Evolutionary conservation across 2,329 filamentous ascomycete species (phyloP), one percentile per base, ranked within the genome.

Genomic region (Aspergillus hortae): DNA sequence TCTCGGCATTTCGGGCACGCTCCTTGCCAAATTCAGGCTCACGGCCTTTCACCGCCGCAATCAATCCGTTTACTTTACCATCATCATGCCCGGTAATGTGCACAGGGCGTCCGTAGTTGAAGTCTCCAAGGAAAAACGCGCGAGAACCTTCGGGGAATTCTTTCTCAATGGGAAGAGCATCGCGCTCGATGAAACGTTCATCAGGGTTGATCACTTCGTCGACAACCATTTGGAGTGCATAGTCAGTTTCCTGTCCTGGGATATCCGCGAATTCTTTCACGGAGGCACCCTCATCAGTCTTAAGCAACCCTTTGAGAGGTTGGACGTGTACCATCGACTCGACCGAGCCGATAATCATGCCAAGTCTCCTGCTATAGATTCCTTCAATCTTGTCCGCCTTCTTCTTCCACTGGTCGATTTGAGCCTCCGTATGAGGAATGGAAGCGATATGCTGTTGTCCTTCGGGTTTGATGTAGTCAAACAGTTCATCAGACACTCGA

Each of bases 51-150:
- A 88, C 76, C 27, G 83, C 80, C 2, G 87, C 87, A n/a, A 97
- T 80, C 72, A 87, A 82, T 48, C 96, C 84, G 53, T 90, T 86
- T 10, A 89, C 84, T 69, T 89, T 92, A 64, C 89, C 86, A 53
- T 83, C 79, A 14, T 79, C 78, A 65, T 97, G 90, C 1, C 83
- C 84, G 21, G 83, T 81, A 19, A 99, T 85, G 67, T 94, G 86
- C n/a, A 96, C 76, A 3, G 94, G 92, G 35, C 92, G 84, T 14
- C 94, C 94, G 63, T 95, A 97, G 48, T 90, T 90, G 73, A 88
- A 95, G 35, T 96, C 92, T 44, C 94, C 94, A 2, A 99, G 77
- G 77, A 96, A 97, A 75, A 99, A 99, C 1, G 89, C 91, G 51
- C 87, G 83, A 1, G 90, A 89, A 36, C 85, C 87, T 50, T 86